phyloP scores from a whole-genome alignment of 345 rosid species.

The Salix exigua region DNA sequence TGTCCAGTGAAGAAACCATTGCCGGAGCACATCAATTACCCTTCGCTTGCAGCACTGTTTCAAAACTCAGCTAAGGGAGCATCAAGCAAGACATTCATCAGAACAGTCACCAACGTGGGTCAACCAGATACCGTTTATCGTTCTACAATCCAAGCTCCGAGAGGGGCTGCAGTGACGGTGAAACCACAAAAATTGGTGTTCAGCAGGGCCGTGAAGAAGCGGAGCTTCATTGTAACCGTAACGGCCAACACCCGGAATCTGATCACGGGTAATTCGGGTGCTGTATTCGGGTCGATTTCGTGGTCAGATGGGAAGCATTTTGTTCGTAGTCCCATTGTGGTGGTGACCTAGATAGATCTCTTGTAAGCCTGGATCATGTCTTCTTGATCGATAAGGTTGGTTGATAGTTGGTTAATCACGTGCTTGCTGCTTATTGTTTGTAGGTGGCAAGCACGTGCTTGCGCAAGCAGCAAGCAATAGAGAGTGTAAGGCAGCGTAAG shows the following conservation, averaged over 20 bases:
- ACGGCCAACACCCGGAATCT: constrained; percentile 46
- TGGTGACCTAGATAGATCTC: constrained; percentile 49
- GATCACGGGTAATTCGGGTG: constrained; percentile 58
- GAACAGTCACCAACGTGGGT: constrained; percentile 79
- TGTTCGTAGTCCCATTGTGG: constrained; percentile 69
- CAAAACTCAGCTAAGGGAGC: constrained; percentile 35
- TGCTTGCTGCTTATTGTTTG: background rate
- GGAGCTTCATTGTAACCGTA: constrained; percentile 53
- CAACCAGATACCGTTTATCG: constrained; percentile 36
- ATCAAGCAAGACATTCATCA: constrained; percentile 39
- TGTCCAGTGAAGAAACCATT: constrained; percentile 57
- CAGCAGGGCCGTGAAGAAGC: constrained; percentile 41
- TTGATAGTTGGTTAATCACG: background rate
- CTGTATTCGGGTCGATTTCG: constrained; percentile 61
- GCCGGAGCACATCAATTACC: constrained; percentile 75
- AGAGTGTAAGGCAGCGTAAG: background rate
- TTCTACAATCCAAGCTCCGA: constrained; percentile 46
- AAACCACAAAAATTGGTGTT: constrained; percentile 58
- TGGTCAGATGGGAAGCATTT: constrained; percentile 77
- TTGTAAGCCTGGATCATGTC: constrained; percentile 36
- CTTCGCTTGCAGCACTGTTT: constrained; percentile 67
- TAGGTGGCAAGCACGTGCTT: background rate
- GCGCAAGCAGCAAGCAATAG: background rate
- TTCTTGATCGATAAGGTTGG: constrained; percentile 20
- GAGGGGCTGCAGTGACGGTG: constrained; percentile 54